Conservation (phyloP, 441 rosid genomes). For the Eutrema salsugineum region DNA sequence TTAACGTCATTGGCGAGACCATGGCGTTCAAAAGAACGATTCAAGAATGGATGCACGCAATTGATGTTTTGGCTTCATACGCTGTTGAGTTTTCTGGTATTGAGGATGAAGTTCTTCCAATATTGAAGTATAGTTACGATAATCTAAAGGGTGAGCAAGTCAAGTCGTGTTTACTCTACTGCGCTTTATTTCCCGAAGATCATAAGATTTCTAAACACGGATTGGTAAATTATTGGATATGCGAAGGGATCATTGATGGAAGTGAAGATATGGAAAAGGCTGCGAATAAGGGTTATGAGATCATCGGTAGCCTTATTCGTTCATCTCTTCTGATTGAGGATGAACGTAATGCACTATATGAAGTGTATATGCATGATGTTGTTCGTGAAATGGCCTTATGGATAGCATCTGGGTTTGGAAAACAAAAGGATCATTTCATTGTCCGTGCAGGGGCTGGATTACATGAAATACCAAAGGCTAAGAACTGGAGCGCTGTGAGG, state of each 20-base stretch:
- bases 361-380: conserved; percentile 33
- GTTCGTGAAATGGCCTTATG: conserved; percentile 42
- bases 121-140: conserved; percentile 35
- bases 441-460: neutral
- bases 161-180: neutral
- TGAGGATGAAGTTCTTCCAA: neutral
- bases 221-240: neutral
- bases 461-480: neutral
- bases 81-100: neutral
- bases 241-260: neutral
- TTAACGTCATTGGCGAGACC: conserved; percentile 12
- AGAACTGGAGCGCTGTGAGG: neutral
- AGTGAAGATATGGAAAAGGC: neutral
- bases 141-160: neutral
- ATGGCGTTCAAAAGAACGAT: neutral
- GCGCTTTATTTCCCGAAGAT: conserved; percentile 31
- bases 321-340: neutral
- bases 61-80: neutral
- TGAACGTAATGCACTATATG: neutral
- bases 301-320: conserved; percentile 14
- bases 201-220: neutral
- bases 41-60: neutral
- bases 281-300: neutral
- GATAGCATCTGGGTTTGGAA: conserved; percentile 20
- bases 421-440: neutral